Evolutionary conservation across 2,329 filamentous ascomycete species (phyloP).

Genomic region (Hypomyces perniciosus): DNA sequence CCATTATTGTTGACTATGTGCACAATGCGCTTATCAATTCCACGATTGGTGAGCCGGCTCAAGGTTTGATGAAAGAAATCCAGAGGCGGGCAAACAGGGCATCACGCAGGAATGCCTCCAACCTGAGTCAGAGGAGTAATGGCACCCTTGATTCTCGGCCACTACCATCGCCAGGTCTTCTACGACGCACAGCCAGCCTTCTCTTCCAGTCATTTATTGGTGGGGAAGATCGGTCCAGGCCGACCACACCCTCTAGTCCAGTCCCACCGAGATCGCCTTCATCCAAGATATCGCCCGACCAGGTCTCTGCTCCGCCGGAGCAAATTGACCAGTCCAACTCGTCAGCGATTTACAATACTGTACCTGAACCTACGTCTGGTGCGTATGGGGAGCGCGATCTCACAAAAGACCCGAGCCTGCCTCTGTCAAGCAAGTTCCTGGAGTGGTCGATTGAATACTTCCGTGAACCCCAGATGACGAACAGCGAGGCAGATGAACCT

Average conservation of each 20-base stretch:
- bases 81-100: constrained; percentile 44
- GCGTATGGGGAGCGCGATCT: constrained; percentile 61
- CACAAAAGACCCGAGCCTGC: constrained; percentile 57
- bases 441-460: constrained; percentile 98
- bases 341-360: constrained; percentile 66
- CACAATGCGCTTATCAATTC: constrained; percentile 74
- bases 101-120: constrained; percentile 38
- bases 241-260: constrained; percentile 26
- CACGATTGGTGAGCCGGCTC: constrained; percentile 63
- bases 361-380: constrained; percentile 72
- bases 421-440: constrained; percentile 75
- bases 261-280: constrained; percentile 25
- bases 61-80: constrained; percentile 70
- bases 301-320: constrained; percentile 56
- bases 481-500: constrained; percentile 90
- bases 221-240: constrained; percentile 38
- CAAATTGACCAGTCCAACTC: constrained; percentile 64
- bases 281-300: constrained; percentile 36
- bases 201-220: constrained; percentile 54
- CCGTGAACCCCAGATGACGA: constrained; percentile 96
- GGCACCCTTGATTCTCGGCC: constrained; percentile 36
- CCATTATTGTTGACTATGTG: constrained; percentile 79
- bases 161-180: constrained; percentile 49
- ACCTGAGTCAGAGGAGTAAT: constrained; percentile 38
- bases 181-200: constrained; percentile 59